These are phyloP conservation scores for Ganoderma resinaceum DNA, from an alignment of 1,284 basidiomycete genomes.

Conservation along the genomic window DNA sequence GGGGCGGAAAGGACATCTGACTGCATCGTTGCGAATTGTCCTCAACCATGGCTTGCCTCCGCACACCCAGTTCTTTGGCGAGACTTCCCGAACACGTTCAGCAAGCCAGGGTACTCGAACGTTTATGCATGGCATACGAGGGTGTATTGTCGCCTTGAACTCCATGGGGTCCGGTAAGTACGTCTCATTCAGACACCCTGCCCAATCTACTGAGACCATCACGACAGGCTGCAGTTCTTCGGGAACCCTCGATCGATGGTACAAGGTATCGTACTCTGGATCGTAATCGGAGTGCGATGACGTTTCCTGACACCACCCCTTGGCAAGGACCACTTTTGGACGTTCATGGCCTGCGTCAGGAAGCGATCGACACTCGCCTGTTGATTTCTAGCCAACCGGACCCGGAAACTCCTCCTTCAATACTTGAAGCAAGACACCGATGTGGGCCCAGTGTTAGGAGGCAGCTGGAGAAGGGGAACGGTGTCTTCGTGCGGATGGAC, in stretches of 20 bases:
- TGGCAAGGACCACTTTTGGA: background rate
- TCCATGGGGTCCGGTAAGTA: background rate
- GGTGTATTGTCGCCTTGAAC: background rate
- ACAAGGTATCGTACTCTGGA: background rate
- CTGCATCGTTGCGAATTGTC: too few species aligned
- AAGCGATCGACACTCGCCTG: background rate
- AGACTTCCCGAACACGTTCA: too few species aligned
- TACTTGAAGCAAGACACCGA: conserved; percentile 7
- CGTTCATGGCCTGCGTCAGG: background rate
- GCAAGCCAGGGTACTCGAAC: too few species aligned
- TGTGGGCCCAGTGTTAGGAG: conserved; percentile 19
- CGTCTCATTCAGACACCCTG: background rate
- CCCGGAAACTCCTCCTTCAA: background rate
- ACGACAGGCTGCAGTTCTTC: background rate
- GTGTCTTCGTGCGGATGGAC: conserved; percentile 6
- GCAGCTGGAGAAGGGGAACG: conserved; percentile 19
- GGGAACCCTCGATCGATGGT: background rate
- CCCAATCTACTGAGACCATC: background rate
- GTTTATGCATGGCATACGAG: background rate
- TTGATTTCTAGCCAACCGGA: background rate
- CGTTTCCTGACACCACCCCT: too few species aligned
- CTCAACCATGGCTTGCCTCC: too few species aligned
- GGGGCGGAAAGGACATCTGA: too few species aligned
- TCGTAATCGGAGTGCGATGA: background rate
- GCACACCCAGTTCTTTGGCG: too few species aligned